Conservation (phyloP, 164 flowering plant species). For the Kalanchoe fedtschenkoi region DNA sequence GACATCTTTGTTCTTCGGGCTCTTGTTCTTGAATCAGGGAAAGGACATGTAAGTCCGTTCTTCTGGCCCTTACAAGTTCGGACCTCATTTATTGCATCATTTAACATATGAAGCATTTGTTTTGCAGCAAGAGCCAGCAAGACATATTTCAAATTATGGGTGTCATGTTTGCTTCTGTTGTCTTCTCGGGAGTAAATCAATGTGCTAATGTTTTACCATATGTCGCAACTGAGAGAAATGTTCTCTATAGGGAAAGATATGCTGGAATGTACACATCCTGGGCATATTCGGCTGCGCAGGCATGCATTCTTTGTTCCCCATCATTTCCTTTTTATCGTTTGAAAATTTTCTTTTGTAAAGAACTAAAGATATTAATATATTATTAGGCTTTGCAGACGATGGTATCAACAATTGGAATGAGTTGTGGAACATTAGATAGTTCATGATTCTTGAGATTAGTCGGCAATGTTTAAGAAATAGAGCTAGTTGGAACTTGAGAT, state of each 20-base stretch:
- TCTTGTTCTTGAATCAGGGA: slow-evolving; percentile 39
- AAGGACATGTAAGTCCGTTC: slow-evolving; percentile 27
- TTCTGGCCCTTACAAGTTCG: background rate
- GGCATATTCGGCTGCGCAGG: slow-evolving; percentile 69
- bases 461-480: too few relatives aligned
- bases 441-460: too few relatives aligned
- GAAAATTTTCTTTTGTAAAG: too few relatives aligned
- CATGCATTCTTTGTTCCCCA: slow-evolving; percentile 7
- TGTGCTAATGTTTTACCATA: slow-evolving; percentile 43
- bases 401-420: too few relatives aligned
- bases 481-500: too few relatives aligned
- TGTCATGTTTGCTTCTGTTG: slow-evolving; percentile 29
- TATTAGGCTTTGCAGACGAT: background rate
- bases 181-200: slow-evolving; percentile 49
- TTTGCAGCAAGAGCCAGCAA: slow-evolving; percentile 39
- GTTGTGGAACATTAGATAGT: too few relatives aligned
- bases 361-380: too few relatives aligned
- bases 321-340: background rate
- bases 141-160: slow-evolving; percentile 46
- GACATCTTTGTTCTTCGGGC: slow-evolving; percentile 29
- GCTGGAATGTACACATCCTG: slow-evolving; percentile 73
- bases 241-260: slow-evolving; percentile 54
- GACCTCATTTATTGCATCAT: too few relatives aligned
- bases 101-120: too few relatives aligned
- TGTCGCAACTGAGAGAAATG: slow-evolving; percentile 43